Base-by-base conservation (phyloP, 331 rosid species). In the Quercus lobata region DNA sequence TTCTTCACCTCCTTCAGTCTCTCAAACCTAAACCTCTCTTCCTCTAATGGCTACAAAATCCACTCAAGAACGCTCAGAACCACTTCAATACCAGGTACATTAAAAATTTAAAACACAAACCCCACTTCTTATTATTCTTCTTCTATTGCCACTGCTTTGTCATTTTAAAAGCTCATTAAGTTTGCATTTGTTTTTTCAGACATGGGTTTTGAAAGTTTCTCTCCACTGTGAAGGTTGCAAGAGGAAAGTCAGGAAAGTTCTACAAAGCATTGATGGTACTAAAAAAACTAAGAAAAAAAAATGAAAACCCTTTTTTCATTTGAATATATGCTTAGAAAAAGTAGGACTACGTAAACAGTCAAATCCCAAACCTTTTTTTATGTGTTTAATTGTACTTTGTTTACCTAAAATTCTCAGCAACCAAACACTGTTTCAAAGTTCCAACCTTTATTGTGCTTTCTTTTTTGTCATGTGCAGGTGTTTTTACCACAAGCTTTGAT, bases 161-260 rank as follows among this genome's bases (percentile, higher is more conserved):
- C 56, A 55, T 62, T 44, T 72, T 79, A 77, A 6, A 66, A 61
- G 16, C 70, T 83, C 25, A 4, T 44, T 49, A 49, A 49, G 16
- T 49, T 30, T 80, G 27, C 80, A 32, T 17, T 57, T 3, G 85
- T 72, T 72, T 71, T 78, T 46, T 54, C 88, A 91, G 97, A 91
- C 90, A 29, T 89, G 92, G 97, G 76, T 85, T 75, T 82, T 92
- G 88, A 92, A 85, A 83, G 94, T 92, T 76, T 88, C 92, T 75
- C 92, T 94, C 80, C 90, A 94, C 87, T 92, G 98, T 74, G 94
- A 94, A 75, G 98, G 98, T 72, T 94, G 98, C 88, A 88, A 89
- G 68, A 89, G 87, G 84, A 89, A 92, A 81, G 96, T 94, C 37
- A 92, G 88, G 91, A 94, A 92, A 84, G 89, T 88, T 79, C 92